Percentiles rank a stretch among this genome's conserved stretches.
phyloP scores from a whole-genome alignment of 1,284 basidiomycete species.

The Ganoderma lucidum region DNA sequence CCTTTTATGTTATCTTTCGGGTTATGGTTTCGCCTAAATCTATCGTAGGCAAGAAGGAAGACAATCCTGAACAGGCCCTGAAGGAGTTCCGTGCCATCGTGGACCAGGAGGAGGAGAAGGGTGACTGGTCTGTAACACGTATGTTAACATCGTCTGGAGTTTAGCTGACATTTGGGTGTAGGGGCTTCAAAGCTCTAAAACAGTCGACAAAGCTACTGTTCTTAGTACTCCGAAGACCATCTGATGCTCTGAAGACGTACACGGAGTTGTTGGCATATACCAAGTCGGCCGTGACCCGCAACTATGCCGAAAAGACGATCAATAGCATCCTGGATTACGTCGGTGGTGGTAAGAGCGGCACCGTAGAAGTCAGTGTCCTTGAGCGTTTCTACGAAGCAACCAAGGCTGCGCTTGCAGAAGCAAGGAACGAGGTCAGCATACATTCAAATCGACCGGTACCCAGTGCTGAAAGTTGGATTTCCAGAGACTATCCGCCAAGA shows the following conservation, averaged over 20 bases:
- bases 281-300: slow-evolving; percentile 90
- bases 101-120: slow-evolving; percentile 88
- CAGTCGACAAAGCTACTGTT: slow-evolving; percentile 97
- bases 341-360: slow-evolving; percentile 87
- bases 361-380: slow-evolving; percentile 87
- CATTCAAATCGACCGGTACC: background rate
- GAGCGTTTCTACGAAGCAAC: slow-evolving; percentile 97
- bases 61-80: slow-evolving; percentile 89
- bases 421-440: slow-evolving; percentile 90
- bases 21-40: slow-evolving; percentile 14
- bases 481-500: slow-evolving; percentile 93
- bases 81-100: slow-evolving; percentile 90
- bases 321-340: slow-evolving; percentile 99
- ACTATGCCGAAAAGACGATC: slow-evolving; percentile 97
- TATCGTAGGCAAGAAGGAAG: slow-evolving; percentile 87
- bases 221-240: slow-evolving; percentile 78
- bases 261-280: slow-evolving; percentile 89
- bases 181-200: slow-evolving; percentile 99
- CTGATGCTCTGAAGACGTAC: slow-evolving; percentile 89
- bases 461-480: slow-evolving; percentile 10
- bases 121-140: slow-evolving; percentile 78
- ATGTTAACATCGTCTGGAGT: background rate
- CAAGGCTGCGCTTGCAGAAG: slow-evolving; percentile 87
- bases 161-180: slow-evolving; percentile 41
- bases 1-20: slow-evolving; percentile 12